Evolutionary conservation across 2,329 filamentous ascomycete genomes (phyloP), one percentile per base, ranked within the genome.

Genomic region (Fusarium aywerte): DNA sequence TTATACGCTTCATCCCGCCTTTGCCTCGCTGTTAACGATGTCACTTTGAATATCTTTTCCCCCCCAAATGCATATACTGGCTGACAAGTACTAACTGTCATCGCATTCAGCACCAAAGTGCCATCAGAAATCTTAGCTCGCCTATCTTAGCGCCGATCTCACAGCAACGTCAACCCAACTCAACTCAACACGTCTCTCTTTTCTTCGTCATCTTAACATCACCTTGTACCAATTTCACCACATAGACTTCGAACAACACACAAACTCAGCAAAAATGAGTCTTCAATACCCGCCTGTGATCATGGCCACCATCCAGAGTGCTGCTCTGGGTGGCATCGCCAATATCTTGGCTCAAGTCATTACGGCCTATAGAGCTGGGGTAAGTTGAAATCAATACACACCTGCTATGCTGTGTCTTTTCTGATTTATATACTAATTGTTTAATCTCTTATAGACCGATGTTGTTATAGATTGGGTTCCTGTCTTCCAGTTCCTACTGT

Each of bases 401-500:
- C 20, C 13, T 16, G 11, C 5, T n/a, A n/a, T 25, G 3, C 7
- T 11, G 4, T 9, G 12, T 27, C 13, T 9, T 25, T 23, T 25
- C 32, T 12, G 23, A 13, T 7, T 7, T 53, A 10, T 8, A 21
- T 32, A 36, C 38, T 56, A 39, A 54, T 49, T 55, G 7, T 36
- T 7, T 9, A 27, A 40, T 16, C 20, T 44, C 7, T 12, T 29
- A 4, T 66, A 92, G 89, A 81, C 79, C 51, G 78, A 87, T 12
- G 84, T 92, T 51, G 77, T 81, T 23, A 81, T 96, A 70, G 87
- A 93, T 78, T 84, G 85, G 78, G 79, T 85, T 7, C 87, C 90
- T 5, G 83, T 97, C 40, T 80, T 93, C 69, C 91, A 93, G 75
- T 97, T 96, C 78, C 80, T 92, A 50, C 74, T 92, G 52, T 97